Evolutionary conservation across 208 protist genomes (phyloP).

Genomic region (Leishmania tropica): DNA sequence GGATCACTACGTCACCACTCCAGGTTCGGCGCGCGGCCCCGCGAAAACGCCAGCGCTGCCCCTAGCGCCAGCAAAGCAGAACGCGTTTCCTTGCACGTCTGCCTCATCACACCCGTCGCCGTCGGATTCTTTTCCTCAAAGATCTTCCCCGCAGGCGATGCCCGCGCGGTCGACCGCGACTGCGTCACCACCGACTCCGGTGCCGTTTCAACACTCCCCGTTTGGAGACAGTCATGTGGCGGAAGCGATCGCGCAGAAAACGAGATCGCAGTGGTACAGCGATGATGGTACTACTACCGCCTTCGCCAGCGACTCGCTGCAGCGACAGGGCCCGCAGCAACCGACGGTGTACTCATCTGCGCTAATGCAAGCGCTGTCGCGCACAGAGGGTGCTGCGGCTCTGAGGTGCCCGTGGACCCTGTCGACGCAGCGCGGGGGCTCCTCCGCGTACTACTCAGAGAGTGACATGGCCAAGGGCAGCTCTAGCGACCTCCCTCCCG

Average conservation of each 20-base stretch:
- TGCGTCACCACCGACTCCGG: not conserved
- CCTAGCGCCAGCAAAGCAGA: not conserved
- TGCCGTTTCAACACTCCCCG: not conserved
- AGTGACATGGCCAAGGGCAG: conserved; percentile 5
- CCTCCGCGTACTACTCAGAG: conserved; percentile 6
- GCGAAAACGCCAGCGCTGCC: not conserved
- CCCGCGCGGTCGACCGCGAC: not conserved
- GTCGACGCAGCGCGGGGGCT: conserved; percentile 2
- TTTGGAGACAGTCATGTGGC: conserved; percentile 14
- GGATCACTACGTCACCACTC: not conserved
- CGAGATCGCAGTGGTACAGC: conserved; percentile 1
- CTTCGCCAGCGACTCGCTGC: not conserved
- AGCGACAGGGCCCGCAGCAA: not conserved
- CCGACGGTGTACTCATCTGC: conserved; percentile 48
- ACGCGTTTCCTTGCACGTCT: not conserved
- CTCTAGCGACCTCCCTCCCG: conserved; percentile 16
- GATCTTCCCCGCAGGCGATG: not conserved
- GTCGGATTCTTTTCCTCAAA: not conserved
- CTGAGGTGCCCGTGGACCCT: conserved; percentile 24
- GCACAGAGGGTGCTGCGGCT: conserved; percentile 42
- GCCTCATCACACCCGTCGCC: not conserved
- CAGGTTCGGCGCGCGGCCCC: not conserved
- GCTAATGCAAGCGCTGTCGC: conserved; percentile 64
- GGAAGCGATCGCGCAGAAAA: not conserved
- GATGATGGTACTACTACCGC: not conserved